These are phyloP conservation scores for Suillus sp. DNA, from an alignment of 768 basidiomycete genomes.

Conservation along the genomic window DNA sequence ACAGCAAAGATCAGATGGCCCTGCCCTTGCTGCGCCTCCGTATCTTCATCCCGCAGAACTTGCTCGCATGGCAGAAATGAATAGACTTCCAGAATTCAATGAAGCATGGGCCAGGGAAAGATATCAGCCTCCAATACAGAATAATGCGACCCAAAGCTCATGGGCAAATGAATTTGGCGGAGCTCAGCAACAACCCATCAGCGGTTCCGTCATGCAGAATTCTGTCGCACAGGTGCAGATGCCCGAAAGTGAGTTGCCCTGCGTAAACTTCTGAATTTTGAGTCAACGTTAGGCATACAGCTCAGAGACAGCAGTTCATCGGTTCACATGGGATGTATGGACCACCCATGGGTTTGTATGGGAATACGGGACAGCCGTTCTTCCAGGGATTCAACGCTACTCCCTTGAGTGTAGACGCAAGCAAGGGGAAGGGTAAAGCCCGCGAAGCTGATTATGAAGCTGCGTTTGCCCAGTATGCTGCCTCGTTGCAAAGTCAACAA, in stretches of 20 bases:
- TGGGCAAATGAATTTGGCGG: conserved; percentile 64
- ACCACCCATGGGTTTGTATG: conserved; percentile 30
- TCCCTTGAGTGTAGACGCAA: conserved; percentile 23
- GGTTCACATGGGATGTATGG: conserved; percentile 36
- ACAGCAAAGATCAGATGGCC: conserved; percentile 35
- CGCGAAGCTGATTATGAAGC: conserved; percentile 81
- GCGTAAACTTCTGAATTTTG: not conserved
- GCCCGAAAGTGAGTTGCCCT: conserved; percentile 24
- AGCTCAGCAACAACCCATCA: conserved; percentile 26
- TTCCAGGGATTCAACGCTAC: conserved; percentile 34
- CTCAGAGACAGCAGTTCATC: conserved; percentile 43
- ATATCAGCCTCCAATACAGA: conserved; percentile 41
- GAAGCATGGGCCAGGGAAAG: conserved; percentile 59
- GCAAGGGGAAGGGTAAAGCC: conserved; percentile 78
- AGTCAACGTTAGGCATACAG: conserved; percentile 16
- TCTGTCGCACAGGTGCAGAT: conserved; percentile 28
- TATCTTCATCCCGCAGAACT: conserved; percentile 36
- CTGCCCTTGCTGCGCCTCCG: conserved; percentile 38
- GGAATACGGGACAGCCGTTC: conserved; percentile 35
- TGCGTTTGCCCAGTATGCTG: conserved; percentile 71
- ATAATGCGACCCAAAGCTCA: conserved; percentile 32
- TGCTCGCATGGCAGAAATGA: conserved; percentile 24
- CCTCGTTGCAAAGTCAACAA: conserved; percentile 48
- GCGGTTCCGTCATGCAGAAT: conserved; percentile 37
- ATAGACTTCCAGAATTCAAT: conserved; percentile 40